Evolutionary conservation across 352 stramenopile genomes (phyloP), one percentile per base, ranked within the genome.

Genomic region (Globisporangium iwayamae): DNA sequence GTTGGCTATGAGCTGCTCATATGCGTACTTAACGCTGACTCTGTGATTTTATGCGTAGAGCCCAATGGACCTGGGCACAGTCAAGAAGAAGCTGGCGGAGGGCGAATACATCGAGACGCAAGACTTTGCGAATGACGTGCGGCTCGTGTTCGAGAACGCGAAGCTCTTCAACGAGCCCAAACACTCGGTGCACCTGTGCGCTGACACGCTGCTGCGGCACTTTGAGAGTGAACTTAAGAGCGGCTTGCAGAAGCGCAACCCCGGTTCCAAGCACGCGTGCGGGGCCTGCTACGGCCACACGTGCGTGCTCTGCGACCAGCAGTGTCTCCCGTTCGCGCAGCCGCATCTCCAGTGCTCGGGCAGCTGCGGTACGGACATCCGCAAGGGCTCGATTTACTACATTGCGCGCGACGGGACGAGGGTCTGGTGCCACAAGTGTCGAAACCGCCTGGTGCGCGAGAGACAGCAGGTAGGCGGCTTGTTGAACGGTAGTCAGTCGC

Each of bases 21-120:
- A 5, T 22, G 32, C 25, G 8, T 30, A 52, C 56, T 36, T 56
- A 56, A 56, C 20, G 9, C 25, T 60, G 9, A 43, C 25, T 18
- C 10, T 58, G 25, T 59, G 10, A 52, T 20, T 48, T 39, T 57
- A 9, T 18, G 46, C 11, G 38, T 52, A 86, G 76, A 70, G 83
- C 47, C 91, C 92, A 5, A 98, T 98, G 90, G 95, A 98, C 68
- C 68, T 98, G 3, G 83, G 85, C 3, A 98, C 93, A 0, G 74
- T 98, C 22, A 90, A 87, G 30, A 69, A 75, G 11, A 89, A 91
- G 47, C 74, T 98, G 1, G 76, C 88, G n/a, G 68, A 74, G 57
- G 90, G 83, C 4, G 48, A 75, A 18, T 98, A 98, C 71, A 75
- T 96, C 38, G 82, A 86, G 22, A 78, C 97, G 5, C 71, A 93